These are phyloP conservation scores for Colletotrichum aenigma DNA, from an alignment of 2,329 filamentous ascomycete genomes.

Conservation along the genomic window DNA sequence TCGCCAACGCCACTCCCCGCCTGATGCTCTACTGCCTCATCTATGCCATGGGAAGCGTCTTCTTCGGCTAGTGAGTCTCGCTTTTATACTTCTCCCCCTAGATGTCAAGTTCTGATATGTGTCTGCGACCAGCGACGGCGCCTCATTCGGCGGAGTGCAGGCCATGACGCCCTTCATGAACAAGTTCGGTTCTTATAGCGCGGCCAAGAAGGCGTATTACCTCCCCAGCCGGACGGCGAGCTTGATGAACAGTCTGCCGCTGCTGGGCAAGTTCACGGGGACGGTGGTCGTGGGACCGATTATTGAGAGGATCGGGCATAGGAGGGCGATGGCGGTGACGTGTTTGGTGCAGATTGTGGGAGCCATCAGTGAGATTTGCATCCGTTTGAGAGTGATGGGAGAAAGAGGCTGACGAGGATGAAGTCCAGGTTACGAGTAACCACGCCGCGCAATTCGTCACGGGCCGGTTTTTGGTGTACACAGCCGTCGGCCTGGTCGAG, in stretches of 20 bases:
- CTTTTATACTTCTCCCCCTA: neutral
- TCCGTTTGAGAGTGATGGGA: fast-evolving
- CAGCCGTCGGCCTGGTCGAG: neutral
- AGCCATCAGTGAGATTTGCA: neutral
- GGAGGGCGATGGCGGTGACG: neutral
- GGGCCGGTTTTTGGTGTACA: neutral
- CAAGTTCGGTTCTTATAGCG: neutral
- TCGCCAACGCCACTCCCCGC: neutral
- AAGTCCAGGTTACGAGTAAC: neutral
- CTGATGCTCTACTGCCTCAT: neutral
- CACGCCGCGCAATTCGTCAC: neutral
- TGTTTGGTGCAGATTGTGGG: neutral
- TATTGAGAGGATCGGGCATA: neutral
- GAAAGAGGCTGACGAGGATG: neutral
- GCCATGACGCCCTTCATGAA: neutral
- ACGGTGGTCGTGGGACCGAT: neutral
- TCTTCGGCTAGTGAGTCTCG: neutral
- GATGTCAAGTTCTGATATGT: fast-evolving
- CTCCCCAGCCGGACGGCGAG: neutral
- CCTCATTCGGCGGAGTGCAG: neutral
- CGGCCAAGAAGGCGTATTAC: neutral
- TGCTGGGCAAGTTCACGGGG: neutral
- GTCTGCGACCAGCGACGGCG: neutral
- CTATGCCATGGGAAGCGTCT: neutral
- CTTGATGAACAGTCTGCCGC: neutral